Evolutionary conservation across 225 moss, liverwort and hornwort genomes (phyloP), one percentile per base, ranked within the genome.

Genomic region (Straminergon stramineum): DNA sequence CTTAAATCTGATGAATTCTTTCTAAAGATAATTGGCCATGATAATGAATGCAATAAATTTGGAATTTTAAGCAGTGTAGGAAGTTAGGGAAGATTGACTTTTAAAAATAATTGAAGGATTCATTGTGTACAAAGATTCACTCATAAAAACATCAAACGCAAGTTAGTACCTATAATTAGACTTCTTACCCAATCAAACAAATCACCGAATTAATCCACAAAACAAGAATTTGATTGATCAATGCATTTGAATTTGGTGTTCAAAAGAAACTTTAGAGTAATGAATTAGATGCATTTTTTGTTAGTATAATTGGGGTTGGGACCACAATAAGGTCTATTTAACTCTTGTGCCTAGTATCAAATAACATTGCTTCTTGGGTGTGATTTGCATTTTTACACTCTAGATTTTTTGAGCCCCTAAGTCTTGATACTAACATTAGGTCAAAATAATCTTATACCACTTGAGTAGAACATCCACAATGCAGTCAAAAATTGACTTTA

Each of bases 61-160:
- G 4, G 1, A n/a, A 22, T 22, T 17, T 69, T 22, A 69, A n/a
- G 22, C 0, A 0, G 0, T 69, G 4, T 69, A n/a, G n/a, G 20
- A 68, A 20, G 67, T 20, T 20, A 68, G 6, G 13, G 12, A 21
- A 37, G 32, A 37, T 21, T 37, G 21, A 7, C 18, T 11, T 68
- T 12, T 4, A 6, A 5, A 20, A 37, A 68, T 37, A 37, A 68
- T 37, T 0, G 1, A n/a, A n/a, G 13, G 22, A 22, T n/a, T n/a
- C 13, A 22, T 21, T 69, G 69, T 37, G 4, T 22, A 23, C 0
- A 39, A 0, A 39, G 23, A 69, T 8, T 21, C 69, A 39, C 13
- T 1, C 1, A 69, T 4, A 39, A 39, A 69, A n/a, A n/a, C 12
- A 69, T 23, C 0, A 0, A 39, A 39, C 0, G 0, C 23, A 39